These are phyloP conservation scores for Boletus patriciae DNA, from an alignment of 768 basidiomycete genomes.

Conservation along the genomic window DNA sequence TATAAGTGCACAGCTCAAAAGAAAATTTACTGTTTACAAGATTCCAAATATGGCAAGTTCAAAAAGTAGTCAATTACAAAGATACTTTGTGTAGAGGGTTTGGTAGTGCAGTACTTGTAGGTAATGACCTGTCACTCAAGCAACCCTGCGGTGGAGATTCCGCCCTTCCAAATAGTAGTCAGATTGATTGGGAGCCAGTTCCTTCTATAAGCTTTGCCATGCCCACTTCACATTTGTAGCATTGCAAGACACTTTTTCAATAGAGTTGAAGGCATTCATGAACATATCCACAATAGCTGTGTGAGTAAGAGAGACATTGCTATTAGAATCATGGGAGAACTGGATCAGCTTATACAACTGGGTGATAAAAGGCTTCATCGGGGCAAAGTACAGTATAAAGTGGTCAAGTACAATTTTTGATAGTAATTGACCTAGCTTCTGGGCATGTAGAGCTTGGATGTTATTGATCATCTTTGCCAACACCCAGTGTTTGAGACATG, in stretches of 20 bases:
- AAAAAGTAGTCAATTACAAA: no score
- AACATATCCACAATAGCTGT: neutral
- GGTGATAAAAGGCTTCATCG: neutral
- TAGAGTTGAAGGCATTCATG: neutral
- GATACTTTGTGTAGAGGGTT: no score
- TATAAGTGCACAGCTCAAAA: neutral
- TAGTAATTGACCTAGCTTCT: neutral
- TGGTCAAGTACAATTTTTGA: neutral
- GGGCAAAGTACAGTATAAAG: neutral
- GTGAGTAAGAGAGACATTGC: neutral
- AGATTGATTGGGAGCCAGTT: neutral
- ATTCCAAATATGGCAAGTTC: no score
- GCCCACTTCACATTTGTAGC: neutral
- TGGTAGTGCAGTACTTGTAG: no score
- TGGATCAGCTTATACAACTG: neutral
- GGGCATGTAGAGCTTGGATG: neutral
- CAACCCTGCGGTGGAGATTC: neutral
- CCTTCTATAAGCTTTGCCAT: neutral
- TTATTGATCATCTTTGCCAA: neutral
- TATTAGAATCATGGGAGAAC: neutral
- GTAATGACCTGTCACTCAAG: neutral
- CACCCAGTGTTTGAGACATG: neutral
- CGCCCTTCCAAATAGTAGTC: neutral
- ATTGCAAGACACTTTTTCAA: neutral
- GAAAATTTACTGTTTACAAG: neutral